A percentile compares a stretch with the other conserved stretches of the same genome.
Conservation (phyloP, 768 basidiomycete genomes). For the Boletus sp. region DNA sequence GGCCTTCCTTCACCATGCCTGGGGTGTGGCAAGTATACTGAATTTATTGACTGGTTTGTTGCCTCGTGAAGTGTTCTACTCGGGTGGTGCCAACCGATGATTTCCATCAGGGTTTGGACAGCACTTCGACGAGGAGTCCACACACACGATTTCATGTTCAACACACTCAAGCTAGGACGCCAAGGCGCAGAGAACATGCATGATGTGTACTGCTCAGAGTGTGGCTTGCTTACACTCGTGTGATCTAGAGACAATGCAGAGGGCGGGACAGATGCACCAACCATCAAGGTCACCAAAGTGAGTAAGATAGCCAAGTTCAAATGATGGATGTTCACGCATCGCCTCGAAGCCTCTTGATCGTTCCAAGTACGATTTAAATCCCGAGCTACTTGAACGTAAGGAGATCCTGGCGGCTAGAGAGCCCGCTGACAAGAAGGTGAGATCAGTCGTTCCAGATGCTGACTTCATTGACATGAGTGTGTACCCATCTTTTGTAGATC, state of each 20-base stretch:
- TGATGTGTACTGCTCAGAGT: slow-evolving; percentile 20
- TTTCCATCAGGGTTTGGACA: slow-evolving; percentile 12
- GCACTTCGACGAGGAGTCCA: slow-evolving; percentile 18
- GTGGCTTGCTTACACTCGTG: slow-evolving; percentile 8
- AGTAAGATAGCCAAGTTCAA: neutral
- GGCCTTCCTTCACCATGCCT: slow-evolving; percentile 4
- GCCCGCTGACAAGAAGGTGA: neutral
- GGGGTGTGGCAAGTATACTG: slow-evolving; percentile 18
- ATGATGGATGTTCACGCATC: neutral
- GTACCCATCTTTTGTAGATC: neutral
- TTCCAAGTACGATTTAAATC: slow-evolving; percentile 11
- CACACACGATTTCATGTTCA: slow-evolving; percentile 19
- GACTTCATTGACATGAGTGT: neutral
- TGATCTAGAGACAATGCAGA: slow-evolving; percentile 15
- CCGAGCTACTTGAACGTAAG: slow-evolving; percentile 7
- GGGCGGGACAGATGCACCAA: slow-evolving; percentile 14
- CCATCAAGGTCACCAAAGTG: slow-evolving; percentile 5
- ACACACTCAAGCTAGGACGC: slow-evolving; percentile 9
- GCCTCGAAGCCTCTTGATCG: slow-evolving; percentile 11
- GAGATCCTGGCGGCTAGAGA: neutral
- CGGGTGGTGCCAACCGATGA: neutral
- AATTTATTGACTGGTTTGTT: slow-evolving; percentile 13
- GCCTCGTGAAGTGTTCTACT: neutral
- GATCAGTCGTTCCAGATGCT: neutral
- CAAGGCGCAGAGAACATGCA: slow-evolving; percentile 20